These are phyloP conservation scores for Triticum urartu DNA, from an alignment of 176 grass and related monocot species.

Conservation along the genomic window DNA sequence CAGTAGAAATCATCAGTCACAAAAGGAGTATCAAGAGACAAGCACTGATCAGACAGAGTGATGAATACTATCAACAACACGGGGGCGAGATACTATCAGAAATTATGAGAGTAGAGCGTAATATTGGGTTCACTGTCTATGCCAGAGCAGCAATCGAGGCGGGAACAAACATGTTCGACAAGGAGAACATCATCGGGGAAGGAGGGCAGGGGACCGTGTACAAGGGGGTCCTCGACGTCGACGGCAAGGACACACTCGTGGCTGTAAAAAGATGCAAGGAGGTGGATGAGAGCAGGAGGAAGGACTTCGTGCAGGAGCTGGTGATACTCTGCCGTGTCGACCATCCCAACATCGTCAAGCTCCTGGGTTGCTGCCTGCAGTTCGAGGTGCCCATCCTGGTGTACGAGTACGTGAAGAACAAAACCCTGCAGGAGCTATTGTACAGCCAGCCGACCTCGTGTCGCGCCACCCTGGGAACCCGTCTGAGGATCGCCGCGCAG, in stretches of 20 bases:
- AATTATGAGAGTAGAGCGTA: no score
- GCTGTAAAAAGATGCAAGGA: conserved; percentile 40
- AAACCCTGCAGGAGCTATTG: conserved; percentile 25
- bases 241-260: not conserved
- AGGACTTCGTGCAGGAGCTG: conserved; percentile 41
- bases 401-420: conserved; percentile 41
- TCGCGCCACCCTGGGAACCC: not conserved
- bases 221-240: conserved; percentile 15
- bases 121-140: no score
- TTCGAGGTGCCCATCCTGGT: conserved; percentile 34
- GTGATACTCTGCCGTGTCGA: conserved; percentile 37
- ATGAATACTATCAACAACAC: no score
- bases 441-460: not conserved
- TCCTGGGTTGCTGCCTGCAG: conserved; percentile 45
- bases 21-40: no score
- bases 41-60: no score
- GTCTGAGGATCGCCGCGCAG: conserved; percentile 21
- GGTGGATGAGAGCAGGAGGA: conserved; percentile 13
- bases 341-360: conserved; percentile 31
- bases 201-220: conserved; percentile 46
- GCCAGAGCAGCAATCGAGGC: no score
- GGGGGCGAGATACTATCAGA: no score
- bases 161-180: no score
- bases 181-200: conserved; percentile 27
- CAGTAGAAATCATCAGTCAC: no score